Evolutionary conservation across 1,284 basidiomycete species (phyloP), one percentile per base, ranked within the genome.

Genomic region (Apiotrichum domesticum): DNA sequence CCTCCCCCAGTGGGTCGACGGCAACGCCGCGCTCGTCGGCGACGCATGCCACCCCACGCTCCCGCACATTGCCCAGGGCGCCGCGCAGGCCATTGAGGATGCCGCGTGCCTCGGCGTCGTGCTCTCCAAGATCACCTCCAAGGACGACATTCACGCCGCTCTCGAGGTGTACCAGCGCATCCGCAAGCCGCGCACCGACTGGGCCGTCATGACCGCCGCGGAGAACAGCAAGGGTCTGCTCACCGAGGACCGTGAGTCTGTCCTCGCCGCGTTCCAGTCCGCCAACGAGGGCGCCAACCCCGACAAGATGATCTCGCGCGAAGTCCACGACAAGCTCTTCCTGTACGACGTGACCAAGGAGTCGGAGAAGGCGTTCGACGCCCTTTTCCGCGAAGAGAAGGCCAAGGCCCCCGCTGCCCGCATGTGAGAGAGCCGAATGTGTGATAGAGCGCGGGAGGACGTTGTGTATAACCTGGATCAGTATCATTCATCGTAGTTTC

Each of bases 281-380:
- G 62, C 62, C 6, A 57, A 62, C 49, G 64, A 63, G 51, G 57
- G 66, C 5, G 45, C 58, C n/a, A 68, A 68, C 51, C 67, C 66
- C 4, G 68, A 87, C 61, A 87, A 88, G 68, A 62, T 62, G 60
- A 56, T 62, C 54, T 56, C 54, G 33, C 54, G 66, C 43, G 64
- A 64, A 8, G 49, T 59, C 21, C 67, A 69, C 55, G 61, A 63
- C 46, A 64, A 49, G n/a, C 53, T 69, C 46, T 69, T 66, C 56
- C 48, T 49, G 21, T 60, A 63, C 51, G 67, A 69, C 61, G 53
- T 66, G 5, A 57, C 55, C 9, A 58, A 62, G 51, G 67, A 67
- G 49, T 56, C 67, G 3, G 64, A 60, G 34, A 54, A 64, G 48
- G 43, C 53, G 51, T 67, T 61, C 51, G 65, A 65, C 51, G 55